Conservation (phyloP, 1,139 yeast species). For the Cylindricascospora bacillispora region DNA sequence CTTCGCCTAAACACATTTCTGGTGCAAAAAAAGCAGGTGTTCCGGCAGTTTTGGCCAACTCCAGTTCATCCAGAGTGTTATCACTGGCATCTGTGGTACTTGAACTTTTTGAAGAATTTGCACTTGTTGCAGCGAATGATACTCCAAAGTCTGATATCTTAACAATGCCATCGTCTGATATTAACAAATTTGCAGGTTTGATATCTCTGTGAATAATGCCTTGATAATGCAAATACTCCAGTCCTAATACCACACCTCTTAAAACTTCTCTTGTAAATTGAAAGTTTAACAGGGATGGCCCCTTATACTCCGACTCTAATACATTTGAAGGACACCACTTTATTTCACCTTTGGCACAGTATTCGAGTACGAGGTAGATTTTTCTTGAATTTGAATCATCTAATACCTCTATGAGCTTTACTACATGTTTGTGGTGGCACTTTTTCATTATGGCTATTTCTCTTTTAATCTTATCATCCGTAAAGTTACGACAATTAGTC, state of each 20-base stretch:
- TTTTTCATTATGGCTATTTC: constrained; percentile 96
- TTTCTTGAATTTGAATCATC: constrained; percentile 79
- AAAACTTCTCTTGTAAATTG: constrained; percentile 58
- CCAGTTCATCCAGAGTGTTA: constrained; percentile 45
- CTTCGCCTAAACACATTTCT: constrained; percentile 23
- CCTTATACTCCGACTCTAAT: constrained; percentile 34
- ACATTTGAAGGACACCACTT: constrained; percentile 44
- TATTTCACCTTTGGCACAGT: constrained; percentile 84
- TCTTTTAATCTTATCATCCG: constrained; percentile 52
- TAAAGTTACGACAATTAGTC: no score
- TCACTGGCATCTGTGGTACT: constrained; percentile 36
- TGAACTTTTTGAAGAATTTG: no score
- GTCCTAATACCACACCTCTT: constrained; percentile 77
- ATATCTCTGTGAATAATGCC: constrained; percentile 96
- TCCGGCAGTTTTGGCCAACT: constrained; percentile 81
- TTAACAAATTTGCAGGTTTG: constrained; percentile 86
- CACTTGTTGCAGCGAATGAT: constrained; percentile 58
- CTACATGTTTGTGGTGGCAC: constrained; percentile 85
- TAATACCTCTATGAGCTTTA: constrained; percentile 71
- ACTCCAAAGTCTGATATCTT: constrained; percentile 97
- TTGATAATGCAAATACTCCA: constrained; percentile 85
- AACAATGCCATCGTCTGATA: constrained; percentile 59
- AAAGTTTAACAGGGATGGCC: constrained; percentile 52
- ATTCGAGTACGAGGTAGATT: constrained; percentile 83
- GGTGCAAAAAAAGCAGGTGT: constrained; percentile 59